Percentiles rank a stretch among this genome's conserved stretches.
Evolutionary conservation across 495 filamentous ascomycete genomes (phyloP).

Genomic region (Neurospora sp.): DNA sequence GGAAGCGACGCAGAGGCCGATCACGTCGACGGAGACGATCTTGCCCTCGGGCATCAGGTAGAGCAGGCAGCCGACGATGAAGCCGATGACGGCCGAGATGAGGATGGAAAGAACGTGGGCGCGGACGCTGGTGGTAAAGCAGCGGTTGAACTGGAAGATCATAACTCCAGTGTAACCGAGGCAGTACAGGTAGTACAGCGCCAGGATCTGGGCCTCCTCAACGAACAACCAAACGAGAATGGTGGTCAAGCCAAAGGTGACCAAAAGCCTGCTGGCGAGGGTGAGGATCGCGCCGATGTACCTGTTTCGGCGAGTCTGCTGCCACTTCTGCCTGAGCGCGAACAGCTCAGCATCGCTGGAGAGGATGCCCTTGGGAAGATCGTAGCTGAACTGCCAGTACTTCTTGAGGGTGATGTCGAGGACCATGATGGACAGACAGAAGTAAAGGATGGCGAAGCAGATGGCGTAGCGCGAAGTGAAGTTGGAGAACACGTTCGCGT

Average conservation of each 20-base stretch:
- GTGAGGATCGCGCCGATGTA: slow-evolving; percentile 6
- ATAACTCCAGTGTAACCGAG: slow-evolving; percentile 18
- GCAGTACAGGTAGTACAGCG: slow-evolving; percentile 15
- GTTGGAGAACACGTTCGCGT: slow-evolving; percentile 8
- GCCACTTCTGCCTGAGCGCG: slow-evolving; percentile 5
- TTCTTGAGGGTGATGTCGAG: slow-evolving; percentile 14
- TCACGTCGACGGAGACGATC: slow-evolving; percentile 10
- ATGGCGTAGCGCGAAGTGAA: slow-evolving; percentile 19
- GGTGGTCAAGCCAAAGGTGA: slow-evolving; percentile 12
- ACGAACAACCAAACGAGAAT: slow-evolving; percentile 17
- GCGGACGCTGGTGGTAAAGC: slow-evolving; percentile 17
- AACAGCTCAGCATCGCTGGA: slow-evolving; percentile 3
- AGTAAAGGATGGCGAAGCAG: slow-evolving; percentile 23
- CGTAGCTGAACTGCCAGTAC: slow-evolving; percentile 14
- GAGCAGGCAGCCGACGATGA: slow-evolving; percentile 11
- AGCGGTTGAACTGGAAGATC: slow-evolving; percentile 24
- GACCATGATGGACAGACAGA: slow-evolving; percentile 16
- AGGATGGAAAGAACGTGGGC: slow-evolving; percentile 16
- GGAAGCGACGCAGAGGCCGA: slow-evolving; percentile 8
- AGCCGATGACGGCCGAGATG: slow-evolving; percentile 14
- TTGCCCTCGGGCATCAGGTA: background rate
- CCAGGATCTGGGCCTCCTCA: slow-evolving; percentile 2
- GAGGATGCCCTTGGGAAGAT: slow-evolving; percentile 13
- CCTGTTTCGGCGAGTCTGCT: slow-evolving; percentile 5
- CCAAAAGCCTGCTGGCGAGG: slow-evolving; percentile 6